phyloP scores from a whole-genome alignment of 2,329 filamentous ascomycete genomes.

The Ceratocystiopsis minuta region DNA sequence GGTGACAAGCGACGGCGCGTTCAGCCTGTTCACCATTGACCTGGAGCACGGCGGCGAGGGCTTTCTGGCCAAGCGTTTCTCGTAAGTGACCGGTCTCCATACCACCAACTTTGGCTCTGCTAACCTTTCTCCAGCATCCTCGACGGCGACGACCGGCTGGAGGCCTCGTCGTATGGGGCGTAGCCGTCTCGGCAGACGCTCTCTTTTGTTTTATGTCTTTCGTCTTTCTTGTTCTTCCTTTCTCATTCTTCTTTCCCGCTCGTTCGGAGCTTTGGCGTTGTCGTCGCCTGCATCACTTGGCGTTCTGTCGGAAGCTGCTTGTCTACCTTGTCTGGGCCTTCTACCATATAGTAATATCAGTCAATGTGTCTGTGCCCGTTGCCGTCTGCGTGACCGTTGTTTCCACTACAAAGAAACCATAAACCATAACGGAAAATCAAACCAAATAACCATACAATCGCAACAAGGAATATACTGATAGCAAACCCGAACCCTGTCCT shows the following conservation, averaged over 20 bases:
- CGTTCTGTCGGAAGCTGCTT: too few species aligned
- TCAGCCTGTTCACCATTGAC: slow-evolving; percentile 90
- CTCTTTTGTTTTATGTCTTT: neutral
- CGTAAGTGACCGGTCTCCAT: slow-evolving; percentile 38
- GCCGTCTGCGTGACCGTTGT: too few species aligned
- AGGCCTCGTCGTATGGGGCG: slow-evolving; percentile 25
- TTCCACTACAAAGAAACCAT: too few species aligned
- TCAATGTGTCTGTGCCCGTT: too few species aligned
- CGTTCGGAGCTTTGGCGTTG: neutral
- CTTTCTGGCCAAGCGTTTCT: slow-evolving; percentile 77
- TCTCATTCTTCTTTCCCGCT: neutral
- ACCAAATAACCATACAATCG: too few species aligned
- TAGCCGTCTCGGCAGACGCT: neutral
- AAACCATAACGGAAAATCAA: too few species aligned
- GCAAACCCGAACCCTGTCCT: too few species aligned
- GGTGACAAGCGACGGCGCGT: slow-evolving; percentile 85
- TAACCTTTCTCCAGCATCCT: slow-evolving; percentile 25
- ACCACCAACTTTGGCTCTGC: neutral
- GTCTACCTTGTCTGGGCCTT: too few species aligned
- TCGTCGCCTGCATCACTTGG: neutral
- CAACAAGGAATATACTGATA: too few species aligned
- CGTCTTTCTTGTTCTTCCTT: neutral
- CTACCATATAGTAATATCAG: too few species aligned
- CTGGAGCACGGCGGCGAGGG: slow-evolving; percentile 90
- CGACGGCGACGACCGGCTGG: slow-evolving; percentile 36